Evolutionary conservation across 331 rosid species (phyloP), one percentile per base, ranked within the genome.

Genomic region (Ulmus americana): DNA sequence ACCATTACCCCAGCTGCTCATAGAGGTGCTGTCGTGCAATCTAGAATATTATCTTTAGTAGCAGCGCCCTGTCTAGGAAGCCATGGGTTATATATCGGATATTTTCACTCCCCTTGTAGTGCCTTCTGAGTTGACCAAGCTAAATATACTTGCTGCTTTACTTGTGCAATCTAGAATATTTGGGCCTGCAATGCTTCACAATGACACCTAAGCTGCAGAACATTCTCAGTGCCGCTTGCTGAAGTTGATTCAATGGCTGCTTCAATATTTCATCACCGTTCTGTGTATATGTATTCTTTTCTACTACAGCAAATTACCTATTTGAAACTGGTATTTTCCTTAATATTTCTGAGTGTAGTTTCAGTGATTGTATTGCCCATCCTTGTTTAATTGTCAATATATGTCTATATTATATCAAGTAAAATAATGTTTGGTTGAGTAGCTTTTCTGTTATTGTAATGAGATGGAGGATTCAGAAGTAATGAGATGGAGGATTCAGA

Each of bases 151-250:
- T 87, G 83, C 98, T 87, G 82, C 78, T 85, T 88, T 92, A 89
- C 95, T 87, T 84, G 89, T 76, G 82, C 98, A 92, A 97, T n/a
- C n/a, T n/a, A n/a, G 98, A 92, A 79, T 97, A 92, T 83, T 92
- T 79, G 97, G 98, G 70, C 98, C 95, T 68, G 98, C 98, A 22
- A 81, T 92, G 79, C 82, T 92, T 74, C 98, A 92, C 98, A 59
- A 92, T 89, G 86, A 87, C 91, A 69, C 86, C 97, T 3, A 97
- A 92, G 78, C 97, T 89, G 80, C 0, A 90, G 88, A 64, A 87
- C 95, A 59, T 82, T 88, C 63, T 80, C 90, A 20, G 80, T 71
- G 42, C 77, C 69, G 15, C 81, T 76, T 57, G 75, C 74, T 62
- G 90, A 90, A 70, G 72, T 87, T 65, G 94, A 85, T 71, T 84